Percentiles rank a stretch among this genome's conserved stretches.
Conservation (phyloP, 495 filamentous ascomycete species). For the Penicillium malachiteum region DNA sequence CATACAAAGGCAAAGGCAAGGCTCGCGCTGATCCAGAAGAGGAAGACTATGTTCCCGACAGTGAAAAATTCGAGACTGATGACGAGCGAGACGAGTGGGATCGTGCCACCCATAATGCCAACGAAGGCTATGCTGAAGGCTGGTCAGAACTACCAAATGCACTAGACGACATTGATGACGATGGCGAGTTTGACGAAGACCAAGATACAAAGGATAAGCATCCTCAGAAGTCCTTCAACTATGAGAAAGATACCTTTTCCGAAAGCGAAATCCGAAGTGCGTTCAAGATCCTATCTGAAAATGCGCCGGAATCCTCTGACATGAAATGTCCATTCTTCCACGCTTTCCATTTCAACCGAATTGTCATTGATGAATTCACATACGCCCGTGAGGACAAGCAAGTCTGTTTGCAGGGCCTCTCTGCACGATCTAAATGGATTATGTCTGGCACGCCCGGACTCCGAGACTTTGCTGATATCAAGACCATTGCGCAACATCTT, state of each 20-base stretch:
- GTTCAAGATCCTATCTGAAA: conserved; percentile 24
- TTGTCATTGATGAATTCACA: conserved; percentile 70
- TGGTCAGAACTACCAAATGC: too few species aligned
- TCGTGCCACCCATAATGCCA: too few species aligned
- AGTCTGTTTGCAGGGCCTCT: conserved; percentile 30
- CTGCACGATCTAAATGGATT: conserved; percentile 60
- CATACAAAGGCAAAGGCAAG: too few species aligned
- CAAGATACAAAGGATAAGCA: neutral
- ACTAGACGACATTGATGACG: too few species aligned
- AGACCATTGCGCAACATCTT: conserved; percentile 54
- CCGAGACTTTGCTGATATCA: conserved; percentile 57
- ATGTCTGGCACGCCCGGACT: conserved; percentile 66
- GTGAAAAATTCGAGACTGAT: neutral
- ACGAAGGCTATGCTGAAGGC: neutral
- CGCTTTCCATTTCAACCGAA: conserved; percentile 58
- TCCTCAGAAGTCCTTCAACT: neutral
- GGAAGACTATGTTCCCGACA: neutral
- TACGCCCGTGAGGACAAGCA: conserved; percentile 46
- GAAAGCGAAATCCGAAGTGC: conserved; percentile 7
- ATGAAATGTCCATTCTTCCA: conserved; percentile 48
- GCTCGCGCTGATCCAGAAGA: neutral
- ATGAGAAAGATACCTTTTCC: neutral
- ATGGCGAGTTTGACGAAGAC: neutral
- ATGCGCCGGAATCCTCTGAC: conserved; percentile 12
- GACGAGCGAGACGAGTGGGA: neutral